Conservation (phyloP, 2,329 filamentous ascomycete species). For the Sporothrix euskadiensis region DNA sequence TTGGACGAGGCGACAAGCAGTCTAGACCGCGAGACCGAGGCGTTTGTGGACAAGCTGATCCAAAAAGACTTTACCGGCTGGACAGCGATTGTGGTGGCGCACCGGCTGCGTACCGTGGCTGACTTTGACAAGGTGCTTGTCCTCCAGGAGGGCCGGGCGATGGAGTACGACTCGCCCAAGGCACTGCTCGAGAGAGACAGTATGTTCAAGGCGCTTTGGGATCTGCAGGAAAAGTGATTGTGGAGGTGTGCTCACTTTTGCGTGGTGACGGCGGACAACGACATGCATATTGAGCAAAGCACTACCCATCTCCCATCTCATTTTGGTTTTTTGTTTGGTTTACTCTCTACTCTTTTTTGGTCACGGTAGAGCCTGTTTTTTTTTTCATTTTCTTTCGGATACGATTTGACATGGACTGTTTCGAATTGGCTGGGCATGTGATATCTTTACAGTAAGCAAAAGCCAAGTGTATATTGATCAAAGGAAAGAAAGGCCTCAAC, state of each 20-base stretch:
- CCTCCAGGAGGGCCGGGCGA: constrained; percentile 44
- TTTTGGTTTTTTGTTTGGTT: not conserved
- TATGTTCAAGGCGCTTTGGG: constrained; percentile 24
- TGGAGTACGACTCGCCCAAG: constrained; percentile 35
- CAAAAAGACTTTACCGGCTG: constrained; percentile 53
- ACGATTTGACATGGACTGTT: not conserved
- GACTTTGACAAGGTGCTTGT: constrained; percentile 54
- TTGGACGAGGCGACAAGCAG: constrained; percentile 50
- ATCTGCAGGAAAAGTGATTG: constrained; percentile 18
- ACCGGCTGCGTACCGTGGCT: constrained; percentile 46
- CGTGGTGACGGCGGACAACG: not conserved
- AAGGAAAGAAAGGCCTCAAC: too few relatives aligned
- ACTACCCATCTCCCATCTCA: not conserved
- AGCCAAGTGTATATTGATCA: too few relatives aligned
- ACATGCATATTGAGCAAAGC: not conserved
- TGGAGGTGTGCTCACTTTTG: not conserved
- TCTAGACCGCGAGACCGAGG: constrained; percentile 58
- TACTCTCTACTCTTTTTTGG: not conserved
- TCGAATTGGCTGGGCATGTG: too few relatives aligned
- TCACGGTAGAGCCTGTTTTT: not conserved
- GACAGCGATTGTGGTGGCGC: constrained; percentile 51
- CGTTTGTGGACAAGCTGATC: constrained; percentile 56
- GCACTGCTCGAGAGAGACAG: constrained; percentile 23
- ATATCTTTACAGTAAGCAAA: too few relatives aligned
- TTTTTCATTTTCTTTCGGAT: not conserved